phyloP scores from a whole-genome alignment of 2,329 filamentous ascomycete species.

The Colletotrichum sp. region DNA sequence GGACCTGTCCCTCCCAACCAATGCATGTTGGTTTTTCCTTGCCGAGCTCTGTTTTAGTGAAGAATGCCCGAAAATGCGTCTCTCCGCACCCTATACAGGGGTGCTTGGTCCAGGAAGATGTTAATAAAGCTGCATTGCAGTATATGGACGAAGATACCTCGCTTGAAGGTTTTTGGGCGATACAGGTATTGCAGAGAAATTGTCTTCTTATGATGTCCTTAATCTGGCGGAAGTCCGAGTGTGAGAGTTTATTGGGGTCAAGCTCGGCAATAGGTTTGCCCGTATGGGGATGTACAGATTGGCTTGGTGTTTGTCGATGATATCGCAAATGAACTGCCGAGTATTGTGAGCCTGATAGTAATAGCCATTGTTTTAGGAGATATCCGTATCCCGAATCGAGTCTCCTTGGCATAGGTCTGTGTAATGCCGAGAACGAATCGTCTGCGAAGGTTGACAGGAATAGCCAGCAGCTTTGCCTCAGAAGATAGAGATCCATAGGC shows the following conservation, averaged over 20 bases:
- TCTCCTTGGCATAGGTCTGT: neutral
- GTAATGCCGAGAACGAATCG: neutral
- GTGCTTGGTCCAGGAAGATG: no score
- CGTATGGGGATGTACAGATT: no score
- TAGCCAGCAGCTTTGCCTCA: neutral
- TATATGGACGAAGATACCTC: neutral
- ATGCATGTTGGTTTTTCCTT: neutral
- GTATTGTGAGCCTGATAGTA: neutral
- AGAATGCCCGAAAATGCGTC: neutral
- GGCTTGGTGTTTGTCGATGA: no score
- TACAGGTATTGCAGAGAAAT: no score
- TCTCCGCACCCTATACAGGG: neutral
- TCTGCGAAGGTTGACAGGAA: neutral
- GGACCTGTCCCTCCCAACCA: neutral
- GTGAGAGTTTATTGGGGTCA: no score
- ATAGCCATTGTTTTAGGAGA: no score
- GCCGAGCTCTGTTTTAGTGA: neutral
- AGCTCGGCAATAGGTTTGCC: no score
- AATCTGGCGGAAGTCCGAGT: no score
- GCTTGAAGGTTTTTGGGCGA: neutral
- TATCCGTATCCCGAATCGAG: neutral
- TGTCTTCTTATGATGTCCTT: no score
- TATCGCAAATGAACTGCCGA: neutral
- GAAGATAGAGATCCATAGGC: neutral
- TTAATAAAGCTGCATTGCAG: neutral